Base-by-base conservation (phyloP, 2,329 filamentous ascomycete species). In the Aureobasidium melanogenum region DNA sequence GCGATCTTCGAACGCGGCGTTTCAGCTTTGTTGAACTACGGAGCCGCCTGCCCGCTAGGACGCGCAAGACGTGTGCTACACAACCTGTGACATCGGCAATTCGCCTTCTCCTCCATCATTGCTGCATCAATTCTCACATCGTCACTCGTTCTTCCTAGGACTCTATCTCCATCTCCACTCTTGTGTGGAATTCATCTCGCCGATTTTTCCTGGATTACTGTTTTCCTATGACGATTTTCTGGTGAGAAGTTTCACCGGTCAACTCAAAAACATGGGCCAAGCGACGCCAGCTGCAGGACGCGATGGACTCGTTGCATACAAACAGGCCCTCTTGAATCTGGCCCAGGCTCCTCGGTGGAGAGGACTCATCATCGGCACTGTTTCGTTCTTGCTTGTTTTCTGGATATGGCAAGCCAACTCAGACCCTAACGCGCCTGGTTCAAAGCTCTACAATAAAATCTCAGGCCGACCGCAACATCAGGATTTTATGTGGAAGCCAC, bases 331-430 rank as follows among this genome's bases (percentile, higher is more conserved):
- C 15, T 38, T 38, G 30, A 47, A 54, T 22, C 28, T 61, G 10
- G 50, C 59, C 24, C 48, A 61, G 32, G 48, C 59, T 39, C 59
- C 59, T 17, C 48, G 59, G 39, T 61, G 59, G 59, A 61, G 59
- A 38, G 39, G 47, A 12, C 41, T 61, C n/a, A 47, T 61, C 26
- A 32, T 61, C 22, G 39, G 47, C n/a, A 47, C 48, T 9, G 3
- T 55, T 28, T 61, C 48, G 19, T 47, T 61, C 26, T 38, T 55
- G 30, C 48, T 61, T 30, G 48, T 46, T 10, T 32, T 52, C 5
- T 61, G 59, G 59, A 61, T 52, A 47, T 61, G 59, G 59, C 38
- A 52, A 38, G 47, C 59, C 22, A 61, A 52, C 26, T 38, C 56
- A 17, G 56, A 59, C 28, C 56, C 56, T 2, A 50, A 48, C 24